phyloP scores from a whole-genome alignment of 257 asterid species.

The Eucommia ulmoides region DNA sequence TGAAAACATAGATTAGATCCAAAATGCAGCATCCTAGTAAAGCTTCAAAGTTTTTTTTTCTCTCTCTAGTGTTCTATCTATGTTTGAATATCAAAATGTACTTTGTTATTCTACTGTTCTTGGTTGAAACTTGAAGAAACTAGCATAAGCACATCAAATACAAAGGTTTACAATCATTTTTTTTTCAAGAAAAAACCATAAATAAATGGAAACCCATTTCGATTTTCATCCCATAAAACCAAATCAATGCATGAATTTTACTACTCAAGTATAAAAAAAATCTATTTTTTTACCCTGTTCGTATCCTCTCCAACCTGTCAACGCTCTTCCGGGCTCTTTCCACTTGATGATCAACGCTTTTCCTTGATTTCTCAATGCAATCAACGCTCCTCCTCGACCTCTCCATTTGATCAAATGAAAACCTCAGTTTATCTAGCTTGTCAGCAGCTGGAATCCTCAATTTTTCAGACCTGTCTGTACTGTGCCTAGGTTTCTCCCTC shows the following conservation, averaged over 20 bases:
- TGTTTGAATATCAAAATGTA: too few species aligned
- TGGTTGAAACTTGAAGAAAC: too few species aligned
- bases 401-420: constrained; percentile 58
- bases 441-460: constrained; percentile 40
- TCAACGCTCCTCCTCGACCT: constrained; percentile 85
- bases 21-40: too few species aligned
- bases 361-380: constrained; percentile 67
- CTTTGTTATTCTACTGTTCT: too few species aligned
- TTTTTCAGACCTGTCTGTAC: constrained; percentile 62
- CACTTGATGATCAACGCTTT: constrained; percentile 50
- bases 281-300: constrained; percentile 36
- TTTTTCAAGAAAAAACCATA: too few species aligned
- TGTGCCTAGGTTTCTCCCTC: constrained; percentile 74
- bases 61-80: too few species aligned
- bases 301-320: constrained; percentile 58
- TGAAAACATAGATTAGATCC: too few species aligned
- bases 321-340: constrained; percentile 77
- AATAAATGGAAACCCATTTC: background rate
- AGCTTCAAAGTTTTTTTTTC: too few species aligned
- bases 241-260: constrained; percentile 18
- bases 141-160: too few species aligned
- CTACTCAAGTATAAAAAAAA: constrained; percentile 11
- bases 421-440: constrained; percentile 43
- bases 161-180: too few species aligned
- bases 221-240: background rate